Evolutionary conservation across 2,329 filamentous ascomycete species (phyloP).

Genomic region (Ophiobolus disseminans): DNA sequence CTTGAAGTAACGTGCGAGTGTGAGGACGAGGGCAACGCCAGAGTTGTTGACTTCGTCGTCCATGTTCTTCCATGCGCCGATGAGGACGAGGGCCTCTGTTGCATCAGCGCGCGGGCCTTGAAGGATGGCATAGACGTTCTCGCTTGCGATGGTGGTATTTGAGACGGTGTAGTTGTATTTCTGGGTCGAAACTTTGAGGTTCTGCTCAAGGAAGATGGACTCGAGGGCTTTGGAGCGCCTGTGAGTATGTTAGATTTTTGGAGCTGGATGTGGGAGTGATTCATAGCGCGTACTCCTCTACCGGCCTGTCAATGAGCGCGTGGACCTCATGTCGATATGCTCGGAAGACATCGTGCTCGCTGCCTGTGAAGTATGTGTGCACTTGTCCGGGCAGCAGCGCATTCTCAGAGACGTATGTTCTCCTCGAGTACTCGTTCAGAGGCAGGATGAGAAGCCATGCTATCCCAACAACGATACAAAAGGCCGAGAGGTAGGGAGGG

Average conservation of each 20-base stretch:
- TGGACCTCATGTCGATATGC: constrained; percentile 88
- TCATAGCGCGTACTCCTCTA: constrained; percentile 51
- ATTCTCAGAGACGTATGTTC: constrained; percentile 97
- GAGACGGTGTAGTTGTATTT: constrained; percentile 85
- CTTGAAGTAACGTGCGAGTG: constrained; percentile 93
- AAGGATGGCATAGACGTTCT: constrained; percentile 93
- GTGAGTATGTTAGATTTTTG: constrained; percentile 46
- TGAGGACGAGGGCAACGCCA: constrained; percentile 84
- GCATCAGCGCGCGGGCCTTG: constrained; percentile 94
- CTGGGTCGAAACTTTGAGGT: constrained; percentile 86
- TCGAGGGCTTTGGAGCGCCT: constrained; percentile 72
- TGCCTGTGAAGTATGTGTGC: constrained; percentile 96
- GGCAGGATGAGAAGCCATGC: constrained; percentile 90
- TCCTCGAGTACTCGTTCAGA: constrained; percentile 86
- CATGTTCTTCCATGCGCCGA: constrained; percentile 87
- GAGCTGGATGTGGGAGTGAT: background rate
- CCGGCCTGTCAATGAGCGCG: constrained; percentile 57
- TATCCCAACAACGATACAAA: constrained; percentile 85
- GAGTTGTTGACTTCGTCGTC: constrained; percentile 81
- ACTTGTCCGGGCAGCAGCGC: constrained; percentile 94
- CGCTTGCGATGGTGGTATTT: constrained; percentile 74
- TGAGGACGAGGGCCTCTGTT: constrained; percentile 93
- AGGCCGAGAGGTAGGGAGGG: constrained; percentile 84
- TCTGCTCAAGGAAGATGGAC: constrained; percentile 76
- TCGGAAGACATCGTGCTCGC: constrained; percentile 92